Conservation (phyloP, 331 rosid species). For the Arachis monticola region DNA sequence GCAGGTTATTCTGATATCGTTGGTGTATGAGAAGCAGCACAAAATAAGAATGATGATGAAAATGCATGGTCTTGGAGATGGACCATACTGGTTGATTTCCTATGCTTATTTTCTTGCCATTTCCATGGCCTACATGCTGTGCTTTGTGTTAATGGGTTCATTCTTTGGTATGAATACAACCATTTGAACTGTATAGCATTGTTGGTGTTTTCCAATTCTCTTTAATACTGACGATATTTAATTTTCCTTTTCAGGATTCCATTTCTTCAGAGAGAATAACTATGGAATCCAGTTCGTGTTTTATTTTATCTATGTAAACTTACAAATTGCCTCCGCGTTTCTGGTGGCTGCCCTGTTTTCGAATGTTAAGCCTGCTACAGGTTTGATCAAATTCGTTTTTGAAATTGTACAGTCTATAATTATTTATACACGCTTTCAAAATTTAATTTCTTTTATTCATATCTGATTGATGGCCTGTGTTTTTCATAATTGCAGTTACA, state of each 20-base stretch:
- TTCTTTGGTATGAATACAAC: conserved; percentile 58
- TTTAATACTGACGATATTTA: conserved; percentile 39
- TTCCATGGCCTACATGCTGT: conserved; percentile 71
- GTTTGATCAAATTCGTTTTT: conserved; percentile 47
- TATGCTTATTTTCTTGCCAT: conserved; percentile 70
- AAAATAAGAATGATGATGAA: conserved; percentile 97
- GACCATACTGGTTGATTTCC: conserved; percentile 85
- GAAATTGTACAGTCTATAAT: background rate
- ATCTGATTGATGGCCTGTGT: conserved; percentile 21
- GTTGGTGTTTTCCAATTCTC: conserved; percentile 17
- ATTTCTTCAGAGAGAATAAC: conserved; percentile 75
- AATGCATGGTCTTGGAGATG: conserved; percentile 98
- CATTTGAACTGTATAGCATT: conserved; percentile 28
- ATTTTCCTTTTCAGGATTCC: conserved; percentile 63
- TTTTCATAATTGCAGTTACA: conserved; percentile 58
- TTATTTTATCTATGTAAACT: conserved; percentile 75
- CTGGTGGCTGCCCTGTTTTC: conserved; percentile 70
- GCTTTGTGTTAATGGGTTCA: conserved; percentile 88
- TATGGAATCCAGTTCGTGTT: conserved; percentile 87
- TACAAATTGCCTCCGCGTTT: conserved; percentile 81
- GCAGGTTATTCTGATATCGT: conserved; percentile 71
- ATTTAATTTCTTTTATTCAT: conserved; percentile 5
- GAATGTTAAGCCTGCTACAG: conserved; percentile 81
- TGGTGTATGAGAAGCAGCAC: conserved; percentile 88
- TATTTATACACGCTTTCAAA: background rate